Evolutionary conservation across 495 filamentous ascomycete species (phyloP), one percentile per base, ranked within the genome.

Genomic region (Aspergillus haitiensis): DNA sequence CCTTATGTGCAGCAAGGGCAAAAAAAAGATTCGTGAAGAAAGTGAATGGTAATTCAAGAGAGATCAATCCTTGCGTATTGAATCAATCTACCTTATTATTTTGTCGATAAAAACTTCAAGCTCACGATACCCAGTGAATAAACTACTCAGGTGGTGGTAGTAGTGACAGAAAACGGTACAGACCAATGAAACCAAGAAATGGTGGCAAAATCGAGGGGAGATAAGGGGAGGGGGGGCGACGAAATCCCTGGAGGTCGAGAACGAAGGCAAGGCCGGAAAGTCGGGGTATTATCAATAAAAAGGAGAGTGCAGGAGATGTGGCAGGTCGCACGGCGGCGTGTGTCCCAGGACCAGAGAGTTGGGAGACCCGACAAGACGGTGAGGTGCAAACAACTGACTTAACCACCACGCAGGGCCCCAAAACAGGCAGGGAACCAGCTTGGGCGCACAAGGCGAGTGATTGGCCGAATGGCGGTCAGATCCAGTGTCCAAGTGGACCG

Each of bases 301-400:
- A 12, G 13, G 42, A 50, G 46, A 7, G 13, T 13, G 8, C 21
- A 32, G 33, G 44, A 55, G 45, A 58, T 55, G 49, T 60, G 54
- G 50, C 57, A 58, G 56, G 62, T 64, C 55, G 60, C 66, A 69
- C 66, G 63, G 63, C 54, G 58, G 34, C 52, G 40, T 53, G 62
- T 60, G 62, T 56, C 54, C 66, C 63, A 63, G 61, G 55, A 56
- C 67, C 67, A 66, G 57, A 64, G 64, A 51, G 32, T 64, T 69
- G 67, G 67, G 67, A 69, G 52, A 61, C 66, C 66, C 66, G 55
- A 57, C 58, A 33, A 66, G 61, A 66, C 63, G 66, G 66, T 64
- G 66, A 64, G 63, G 33, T 47, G 47, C 6, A 13, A 57, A 47
- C 55, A 62, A 27, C 21, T 27, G 21, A 27, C 21, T 27, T 27